Conservation (phyloP, 2,329 filamentous ascomycete species). For the Pleomassaria siparia region DNA sequence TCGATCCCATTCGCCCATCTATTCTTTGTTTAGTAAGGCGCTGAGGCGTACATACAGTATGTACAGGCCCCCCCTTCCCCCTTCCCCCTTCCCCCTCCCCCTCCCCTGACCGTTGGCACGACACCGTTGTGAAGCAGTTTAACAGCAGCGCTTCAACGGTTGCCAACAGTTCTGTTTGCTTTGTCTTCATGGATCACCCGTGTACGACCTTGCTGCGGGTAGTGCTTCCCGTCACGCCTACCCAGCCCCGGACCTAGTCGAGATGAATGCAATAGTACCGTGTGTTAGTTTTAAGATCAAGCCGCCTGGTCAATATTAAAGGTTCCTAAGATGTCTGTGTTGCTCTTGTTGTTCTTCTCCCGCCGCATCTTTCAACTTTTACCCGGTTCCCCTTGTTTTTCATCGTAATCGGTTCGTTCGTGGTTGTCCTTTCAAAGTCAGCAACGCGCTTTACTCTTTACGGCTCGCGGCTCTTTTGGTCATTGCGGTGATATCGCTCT, state of each 20-base stretch:
- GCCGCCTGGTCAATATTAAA: background rate
- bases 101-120: background rate
- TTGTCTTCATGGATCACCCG: background rate
- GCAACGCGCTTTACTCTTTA: too few relatives aligned
- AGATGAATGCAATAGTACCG: background rate
- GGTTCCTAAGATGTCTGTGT: background rate
- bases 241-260: background rate
- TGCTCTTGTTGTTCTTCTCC: background rate
- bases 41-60: background rate
- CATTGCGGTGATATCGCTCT: background rate
- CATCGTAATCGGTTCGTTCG: background rate
- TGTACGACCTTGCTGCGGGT: background rate
- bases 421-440: too few relatives aligned
- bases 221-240: background rate
- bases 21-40: background rate
- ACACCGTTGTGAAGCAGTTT: background rate
- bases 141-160: too few relatives aligned
- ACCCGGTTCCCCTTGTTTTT: background rate
- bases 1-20: background rate
- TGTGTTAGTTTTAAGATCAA: slow-evolving; percentile 2
- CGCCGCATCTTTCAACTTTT: too few relatives aligned
- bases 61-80: too few relatives aligned
- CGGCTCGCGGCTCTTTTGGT: background rate
- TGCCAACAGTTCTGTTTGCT: background rate
- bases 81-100: too few relatives aligned